Conservation (phyloP, 192 early-diverging fungal genomes). For the Pilobolus umbonatus region DNA sequence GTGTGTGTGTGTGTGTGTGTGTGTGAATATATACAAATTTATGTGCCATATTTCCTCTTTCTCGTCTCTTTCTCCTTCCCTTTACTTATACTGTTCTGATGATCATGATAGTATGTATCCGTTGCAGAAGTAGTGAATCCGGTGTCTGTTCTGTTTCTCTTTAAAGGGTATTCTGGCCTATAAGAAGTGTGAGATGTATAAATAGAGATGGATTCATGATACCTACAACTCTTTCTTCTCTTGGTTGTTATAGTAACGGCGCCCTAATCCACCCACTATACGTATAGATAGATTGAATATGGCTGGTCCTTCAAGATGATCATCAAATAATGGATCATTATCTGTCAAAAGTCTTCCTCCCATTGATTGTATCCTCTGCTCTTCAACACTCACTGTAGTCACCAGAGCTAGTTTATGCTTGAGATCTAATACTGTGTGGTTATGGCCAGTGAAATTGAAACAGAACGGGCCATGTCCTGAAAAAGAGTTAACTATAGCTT, state of each 20-base stretch:
- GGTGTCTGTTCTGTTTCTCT: too few relatives aligned
- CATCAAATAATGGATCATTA: not conserved
- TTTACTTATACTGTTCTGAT: too few relatives aligned
- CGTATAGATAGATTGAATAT: constrained; percentile 6
- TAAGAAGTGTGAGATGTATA: too few relatives aligned
- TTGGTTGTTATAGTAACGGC: not conserved
- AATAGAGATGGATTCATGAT: too few relatives aligned
- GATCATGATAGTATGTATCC: too few relatives aligned
- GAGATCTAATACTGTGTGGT: not conserved
- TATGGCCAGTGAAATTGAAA: not conserved
- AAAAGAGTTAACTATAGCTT: constrained; percentile 15
- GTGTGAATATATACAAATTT: too few relatives aligned
- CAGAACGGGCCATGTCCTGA: constrained; percentile 9
- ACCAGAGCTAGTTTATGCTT: constrained; percentile 1
- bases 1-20: too few relatives aligned
- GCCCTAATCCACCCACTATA: not conserved
- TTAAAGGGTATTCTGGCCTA: too few relatives aligned
- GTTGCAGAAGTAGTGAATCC: too few relatives aligned
- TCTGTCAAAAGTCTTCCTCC: constrained; percentile 4
- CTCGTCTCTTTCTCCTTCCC: too few relatives aligned
- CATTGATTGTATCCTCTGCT: constrained; percentile 1
- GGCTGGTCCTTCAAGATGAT: not conserved
- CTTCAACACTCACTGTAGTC: not conserved
- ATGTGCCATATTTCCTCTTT: too few relatives aligned
- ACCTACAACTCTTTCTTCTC: not conserved